These are phyloP conservation scores for Erodium chrysanthum DNA, from an alignment of 441 rosid genomes.

Conservation along the genomic window DNA sequence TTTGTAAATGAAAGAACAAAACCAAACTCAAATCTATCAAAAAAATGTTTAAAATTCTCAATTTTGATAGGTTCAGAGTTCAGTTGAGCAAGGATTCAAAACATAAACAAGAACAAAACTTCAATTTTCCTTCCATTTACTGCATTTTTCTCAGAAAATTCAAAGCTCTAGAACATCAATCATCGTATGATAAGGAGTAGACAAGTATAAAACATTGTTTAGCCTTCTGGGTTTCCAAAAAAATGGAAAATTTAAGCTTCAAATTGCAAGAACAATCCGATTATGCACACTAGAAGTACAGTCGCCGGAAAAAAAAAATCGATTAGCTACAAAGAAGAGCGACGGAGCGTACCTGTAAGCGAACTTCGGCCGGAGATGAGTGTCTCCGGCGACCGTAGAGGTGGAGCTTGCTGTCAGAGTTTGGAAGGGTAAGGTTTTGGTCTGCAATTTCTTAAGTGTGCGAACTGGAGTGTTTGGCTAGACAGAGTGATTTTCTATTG, in stretches of 20 bases:
- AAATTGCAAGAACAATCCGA: background rate
- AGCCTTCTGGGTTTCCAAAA: background rate
- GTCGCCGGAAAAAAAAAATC: background rate
- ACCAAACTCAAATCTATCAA: background rate
- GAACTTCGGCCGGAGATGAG: background rate
- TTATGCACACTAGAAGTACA: background rate
- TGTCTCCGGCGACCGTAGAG: constrained; percentile 1
- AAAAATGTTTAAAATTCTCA: background rate
- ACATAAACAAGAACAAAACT: background rate
- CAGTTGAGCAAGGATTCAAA: background rate
- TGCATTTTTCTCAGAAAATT: background rate
- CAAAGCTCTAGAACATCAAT: background rate
- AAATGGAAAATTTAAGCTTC: background rate
- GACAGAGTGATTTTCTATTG: no score
- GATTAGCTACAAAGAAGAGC: background rate
- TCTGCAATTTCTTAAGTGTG: no score
- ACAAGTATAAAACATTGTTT: background rate
- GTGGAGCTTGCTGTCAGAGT: background rate
- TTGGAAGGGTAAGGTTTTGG: constrained; percentile 14
- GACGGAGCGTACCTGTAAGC: constrained; percentile 5
- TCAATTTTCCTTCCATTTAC: background rate
- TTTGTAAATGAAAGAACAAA: background rate
- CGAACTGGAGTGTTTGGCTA: no score
- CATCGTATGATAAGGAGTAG: no score
- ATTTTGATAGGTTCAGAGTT: background rate